phyloP scores from a whole-genome alignment of 305 asterid genomes.

The Fraxinus baroniana region DNA sequence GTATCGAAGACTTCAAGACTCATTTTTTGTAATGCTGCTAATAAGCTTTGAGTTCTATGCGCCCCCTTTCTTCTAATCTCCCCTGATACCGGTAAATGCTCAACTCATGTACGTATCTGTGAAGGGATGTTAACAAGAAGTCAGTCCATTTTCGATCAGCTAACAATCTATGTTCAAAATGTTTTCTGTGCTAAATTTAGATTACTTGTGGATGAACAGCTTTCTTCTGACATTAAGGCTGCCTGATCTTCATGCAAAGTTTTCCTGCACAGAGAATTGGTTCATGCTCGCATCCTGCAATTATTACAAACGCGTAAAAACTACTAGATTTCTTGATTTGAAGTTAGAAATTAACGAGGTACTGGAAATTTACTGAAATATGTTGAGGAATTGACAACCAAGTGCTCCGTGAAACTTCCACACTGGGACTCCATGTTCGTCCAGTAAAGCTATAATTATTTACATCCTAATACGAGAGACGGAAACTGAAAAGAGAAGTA shows the following conservation, averaged over 20 bases:
- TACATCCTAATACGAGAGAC: slow-evolving; percentile 20
- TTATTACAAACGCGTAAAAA: neutral
- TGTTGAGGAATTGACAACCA: slow-evolving; percentile 12
- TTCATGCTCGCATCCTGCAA: neutral
- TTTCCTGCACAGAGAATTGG: neutral
- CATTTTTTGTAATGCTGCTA: slow-evolving; percentile 1
- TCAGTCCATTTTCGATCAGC: neutral
- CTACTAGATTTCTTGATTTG: neutral
- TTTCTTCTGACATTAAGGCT: neutral
- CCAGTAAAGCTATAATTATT: slow-evolving; percentile 5
- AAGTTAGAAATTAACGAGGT: neutral
- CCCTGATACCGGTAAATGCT: neutral
- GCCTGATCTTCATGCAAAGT: neutral
- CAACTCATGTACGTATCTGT: neutral
- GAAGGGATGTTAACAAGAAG: neutral
- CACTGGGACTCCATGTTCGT: slow-evolving; percentile 12
- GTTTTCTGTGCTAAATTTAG: neutral
- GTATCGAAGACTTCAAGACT: neutral
- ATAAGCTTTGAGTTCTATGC: neutral
- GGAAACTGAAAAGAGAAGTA: slow-evolving; percentile 19
- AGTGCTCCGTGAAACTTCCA: slow-evolving; percentile 8
- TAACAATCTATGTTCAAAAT: neutral
- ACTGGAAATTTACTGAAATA: neutral
- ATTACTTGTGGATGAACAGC: neutral
- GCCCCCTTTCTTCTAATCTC: neutral